Conservation (phyloP, 2,329 filamentous ascomycete genomes). For the Nothopassalora personata region DNA sequence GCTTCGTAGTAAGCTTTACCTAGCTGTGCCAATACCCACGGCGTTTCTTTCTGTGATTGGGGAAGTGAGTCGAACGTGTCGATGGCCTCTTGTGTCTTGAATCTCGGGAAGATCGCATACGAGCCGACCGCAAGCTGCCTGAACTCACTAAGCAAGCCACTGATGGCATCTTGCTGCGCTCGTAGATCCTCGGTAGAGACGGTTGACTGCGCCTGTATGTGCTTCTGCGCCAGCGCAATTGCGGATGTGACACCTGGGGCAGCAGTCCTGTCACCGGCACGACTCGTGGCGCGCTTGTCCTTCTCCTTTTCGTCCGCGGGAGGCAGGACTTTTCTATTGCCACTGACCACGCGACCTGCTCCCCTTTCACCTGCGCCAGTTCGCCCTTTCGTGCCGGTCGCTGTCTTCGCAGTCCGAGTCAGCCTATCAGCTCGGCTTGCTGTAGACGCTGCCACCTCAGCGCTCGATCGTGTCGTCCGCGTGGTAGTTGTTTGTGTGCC, state of each 20-base stretch:
- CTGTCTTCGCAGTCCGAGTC: slow-evolving; percentile 51
- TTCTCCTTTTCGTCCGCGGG: slow-evolving; percentile 51
- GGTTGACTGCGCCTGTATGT: slow-evolving; percentile 11
- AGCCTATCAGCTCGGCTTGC: slow-evolving; percentile 52
- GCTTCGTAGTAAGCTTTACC: slow-evolving; percentile 90
- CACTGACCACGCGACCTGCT: slow-evolving; percentile 82
- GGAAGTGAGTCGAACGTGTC: slow-evolving; percentile 67
- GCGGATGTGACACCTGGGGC: slow-evolving; percentile 23
- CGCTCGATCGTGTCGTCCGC: slow-evolving; percentile 57
- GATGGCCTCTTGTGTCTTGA: slow-evolving; percentile 71
- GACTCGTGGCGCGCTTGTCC: slow-evolving; percentile 55
- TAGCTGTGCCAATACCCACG: slow-evolving; percentile 88
- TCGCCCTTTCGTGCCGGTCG: slow-evolving; percentile 64
- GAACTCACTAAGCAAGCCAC: slow-evolving; percentile 72
- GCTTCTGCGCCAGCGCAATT: slow-evolving; percentile 21
- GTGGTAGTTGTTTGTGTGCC: slow-evolving; percentile 63
- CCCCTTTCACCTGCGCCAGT: slow-evolving; percentile 51
- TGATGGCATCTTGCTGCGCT: slow-evolving; percentile 63
- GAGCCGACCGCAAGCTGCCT: slow-evolving; percentile 78
- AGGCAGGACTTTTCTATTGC: slow-evolving; percentile 64
- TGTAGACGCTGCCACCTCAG: slow-evolving; percentile 48
- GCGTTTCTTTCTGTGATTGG: slow-evolving; percentile 73
- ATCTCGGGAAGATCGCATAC: slow-evolving; percentile 65
- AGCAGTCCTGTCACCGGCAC: slow-evolving; percentile 51
- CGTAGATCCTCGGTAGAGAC: slow-evolving; percentile 5